phyloP scores from a whole-genome alignment of 768 basidiomycete genomes.

The Dentipellis sp. region DNA sequence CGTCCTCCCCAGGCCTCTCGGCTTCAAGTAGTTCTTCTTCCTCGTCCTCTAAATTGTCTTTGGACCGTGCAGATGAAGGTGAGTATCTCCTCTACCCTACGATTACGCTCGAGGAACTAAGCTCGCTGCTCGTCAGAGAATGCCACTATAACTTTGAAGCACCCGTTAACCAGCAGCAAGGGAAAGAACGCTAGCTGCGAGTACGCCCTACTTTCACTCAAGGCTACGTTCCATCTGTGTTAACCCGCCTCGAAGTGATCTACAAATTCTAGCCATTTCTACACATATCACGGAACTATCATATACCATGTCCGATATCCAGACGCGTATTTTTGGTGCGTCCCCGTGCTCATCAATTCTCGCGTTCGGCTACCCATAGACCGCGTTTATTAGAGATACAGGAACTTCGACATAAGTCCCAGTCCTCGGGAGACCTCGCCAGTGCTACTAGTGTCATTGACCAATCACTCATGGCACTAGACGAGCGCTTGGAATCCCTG shows the following conservation, averaged over 20 bases:
- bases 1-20: constrained; percentile 17
- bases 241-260: constrained; percentile 39
- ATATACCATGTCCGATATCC: constrained; percentile 81
- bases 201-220: constrained; percentile 35
- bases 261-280: constrained; percentile 68
- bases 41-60: constrained; percentile 47
- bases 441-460: constrained; percentile 68
- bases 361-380: background rate
- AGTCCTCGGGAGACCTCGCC: constrained; percentile 46
- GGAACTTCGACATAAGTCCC: constrained; percentile 83
- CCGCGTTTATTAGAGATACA: constrained; percentile 62
- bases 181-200: constrained; percentile 56
- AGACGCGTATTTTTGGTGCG: constrained; percentile 85
- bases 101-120: background rate
- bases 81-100: constrained; percentile 14
- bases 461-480: constrained; percentile 67
- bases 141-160: constrained; percentile 56
- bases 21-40: constrained; percentile 24
- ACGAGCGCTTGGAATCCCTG: constrained; percentile 70
- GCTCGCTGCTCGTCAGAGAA: constrained; percentile 43
- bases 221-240: background rate
- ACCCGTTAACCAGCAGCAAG: constrained; percentile 32
- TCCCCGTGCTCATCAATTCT: background rate
- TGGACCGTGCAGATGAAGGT: constrained; percentile 61
- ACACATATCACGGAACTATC: constrained; percentile 84